Evolutionary conservation across 345 rosid genomes (phyloP).

Genomic region (Lumnitzera racemosa): DNA sequence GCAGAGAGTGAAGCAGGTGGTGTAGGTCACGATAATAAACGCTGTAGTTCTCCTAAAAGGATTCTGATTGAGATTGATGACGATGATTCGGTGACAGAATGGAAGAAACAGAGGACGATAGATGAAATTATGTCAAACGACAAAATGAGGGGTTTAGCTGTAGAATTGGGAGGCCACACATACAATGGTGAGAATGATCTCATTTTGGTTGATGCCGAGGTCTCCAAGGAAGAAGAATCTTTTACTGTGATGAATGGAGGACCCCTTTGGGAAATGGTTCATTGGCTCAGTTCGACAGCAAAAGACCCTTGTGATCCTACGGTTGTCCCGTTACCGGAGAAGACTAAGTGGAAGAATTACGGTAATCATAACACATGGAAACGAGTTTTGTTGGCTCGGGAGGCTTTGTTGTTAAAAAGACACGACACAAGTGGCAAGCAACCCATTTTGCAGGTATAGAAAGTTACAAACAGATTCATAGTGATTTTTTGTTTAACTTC

Average conservation of each 20-base stretch:
- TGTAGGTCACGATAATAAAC: constrained; percentile 11
- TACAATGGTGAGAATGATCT: too few species aligned
- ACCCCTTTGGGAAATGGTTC: constrained; percentile 21
- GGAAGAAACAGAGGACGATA: too few species aligned
- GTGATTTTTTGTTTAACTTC: too few species aligned
- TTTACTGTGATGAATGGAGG: background rate
- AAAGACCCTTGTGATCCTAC: constrained; percentile 50
- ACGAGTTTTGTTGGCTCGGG: constrained; percentile 60
- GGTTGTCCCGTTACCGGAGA: constrained; percentile 50
- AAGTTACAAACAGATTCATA: too few species aligned
- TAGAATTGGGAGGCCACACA: background rate
- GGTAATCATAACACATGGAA: constrained; percentile 64
- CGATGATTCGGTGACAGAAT: constrained; percentile 9
- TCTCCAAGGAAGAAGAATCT: constrained; percentile 2
- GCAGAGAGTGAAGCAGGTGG: constrained; percentile 12
- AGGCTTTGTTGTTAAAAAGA: constrained; percentile 29
- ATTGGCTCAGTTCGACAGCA: constrained; percentile 56
- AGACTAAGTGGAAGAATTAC: constrained; percentile 56
- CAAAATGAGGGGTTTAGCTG: background rate
- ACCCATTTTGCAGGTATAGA: too few species aligned
- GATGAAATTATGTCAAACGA: too few species aligned
- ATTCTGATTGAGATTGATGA: constrained; percentile 3
- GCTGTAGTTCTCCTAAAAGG: constrained; percentile 1
- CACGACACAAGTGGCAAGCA: constrained; percentile 5
- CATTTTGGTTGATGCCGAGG: too few species aligned